Conservation (phyloP, 2,329 filamentous ascomycete species). For the Sclerotinia minor region DNA sequence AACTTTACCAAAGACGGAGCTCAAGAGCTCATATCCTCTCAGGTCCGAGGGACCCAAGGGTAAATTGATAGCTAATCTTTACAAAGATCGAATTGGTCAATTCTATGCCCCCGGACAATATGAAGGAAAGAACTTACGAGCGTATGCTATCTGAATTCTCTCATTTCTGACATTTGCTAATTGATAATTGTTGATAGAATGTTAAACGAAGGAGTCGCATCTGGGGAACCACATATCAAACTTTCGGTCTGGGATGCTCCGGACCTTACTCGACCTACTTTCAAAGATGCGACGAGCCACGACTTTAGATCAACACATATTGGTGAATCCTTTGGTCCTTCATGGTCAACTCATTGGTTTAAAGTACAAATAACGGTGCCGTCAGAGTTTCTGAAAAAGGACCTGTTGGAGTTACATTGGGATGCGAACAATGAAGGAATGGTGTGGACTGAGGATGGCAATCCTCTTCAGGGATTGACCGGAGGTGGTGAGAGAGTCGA, state of each 20-base stretch:
- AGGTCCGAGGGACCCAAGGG: slow-evolving; percentile 54
- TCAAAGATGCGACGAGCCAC: slow-evolving; percentile 77
- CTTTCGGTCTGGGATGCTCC: slow-evolving; percentile 86
- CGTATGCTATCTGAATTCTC: slow-evolving; percentile 51
- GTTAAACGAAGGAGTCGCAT: slow-evolving; percentile 65
- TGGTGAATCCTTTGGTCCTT: slow-evolving; percentile 83
- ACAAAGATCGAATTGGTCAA: slow-evolving; percentile 76
- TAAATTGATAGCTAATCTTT: slow-evolving; percentile 81
- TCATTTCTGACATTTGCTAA: slow-evolving; percentile 20
- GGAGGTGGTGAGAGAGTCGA: slow-evolving; percentile 85
- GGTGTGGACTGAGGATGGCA: slow-evolving; percentile 88
- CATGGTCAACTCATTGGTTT: slow-evolving; percentile 99
- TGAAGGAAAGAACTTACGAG: slow-evolving; percentile 69
- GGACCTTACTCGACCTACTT: slow-evolving; percentile 74
- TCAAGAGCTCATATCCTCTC: slow-evolving; percentile 40
- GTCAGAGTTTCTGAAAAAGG: slow-evolving; percentile 67
- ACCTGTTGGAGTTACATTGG: slow-evolving; percentile 94
- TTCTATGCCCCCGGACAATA: slow-evolving; percentile 83
- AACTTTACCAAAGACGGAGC: slow-evolving; percentile 34
- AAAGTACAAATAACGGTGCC: slow-evolving; percentile 79
- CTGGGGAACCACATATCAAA: slow-evolving; percentile 75
- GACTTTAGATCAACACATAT: slow-evolving; percentile 73
- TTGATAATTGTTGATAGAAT: slow-evolving; percentile 51
- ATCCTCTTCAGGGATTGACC: slow-evolving; percentile 86
- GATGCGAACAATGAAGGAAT: slow-evolving; percentile 93